Evolutionary conservation across 106 monocot species (phyloP), one percentile per base, ranked within the genome.

Genomic region (Platanthera zijinensis): DNA sequence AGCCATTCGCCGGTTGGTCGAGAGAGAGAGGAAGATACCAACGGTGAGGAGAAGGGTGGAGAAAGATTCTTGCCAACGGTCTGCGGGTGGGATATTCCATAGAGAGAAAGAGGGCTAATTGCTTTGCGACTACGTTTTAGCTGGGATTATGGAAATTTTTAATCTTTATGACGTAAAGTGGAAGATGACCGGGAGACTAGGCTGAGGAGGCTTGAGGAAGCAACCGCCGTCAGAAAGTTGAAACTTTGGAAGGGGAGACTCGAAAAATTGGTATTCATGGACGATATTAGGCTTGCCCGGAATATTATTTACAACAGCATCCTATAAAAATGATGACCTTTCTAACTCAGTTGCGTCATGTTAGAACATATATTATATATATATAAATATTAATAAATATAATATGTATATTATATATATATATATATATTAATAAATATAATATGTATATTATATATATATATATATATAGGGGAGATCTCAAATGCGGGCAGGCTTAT

Each of bases 61-160:
- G 73, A 46, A 50, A 59, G 72, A 73, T 18, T 72, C 72, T 19
- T 19, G 22, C 46, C 72, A 72, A 72, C 50, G 70, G 48, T 46
- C 70, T 17, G 48, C 70, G 39, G 69, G 52, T 50, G 68, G 51
- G 47, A 68, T 67, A 75, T 54, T 59, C 32, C 30, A 81, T 75
- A 47, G 39, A 52, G 47, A 25, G 66, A 53, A 12, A 32, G 62
- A 50, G 61, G 48, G 48, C 15, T 71, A 21, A 66, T 66, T 32
- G 50, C 72, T 72, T 72, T 32, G 51, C 5, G 17, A 21, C 22
- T 72, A 72, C 72, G 46, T 51, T 70, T 62, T 6, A 53, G 7
- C 51, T 22, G 21, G 14, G 48, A 11, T 71, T 71, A 48, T 48
- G 5, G 21, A 4, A 72, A 72, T 4, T 6, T 48, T 13, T 48